Base-by-base conservation (phyloP, 75 land plant species). In the Selaginella moellendorffii region DNA sequence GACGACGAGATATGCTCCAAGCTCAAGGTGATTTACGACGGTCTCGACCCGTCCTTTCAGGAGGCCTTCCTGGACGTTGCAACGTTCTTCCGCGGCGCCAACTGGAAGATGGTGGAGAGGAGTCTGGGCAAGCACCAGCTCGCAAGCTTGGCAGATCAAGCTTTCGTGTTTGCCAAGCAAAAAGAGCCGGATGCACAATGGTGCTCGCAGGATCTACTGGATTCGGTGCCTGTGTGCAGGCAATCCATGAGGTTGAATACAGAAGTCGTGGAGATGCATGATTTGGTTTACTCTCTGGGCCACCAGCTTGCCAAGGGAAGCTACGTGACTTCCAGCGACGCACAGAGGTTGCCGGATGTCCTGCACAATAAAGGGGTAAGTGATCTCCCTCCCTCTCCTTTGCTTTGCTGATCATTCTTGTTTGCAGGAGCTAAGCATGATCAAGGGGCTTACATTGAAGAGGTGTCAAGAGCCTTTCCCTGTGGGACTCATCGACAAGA, bases 1-100 rank as follows among this genome's bases (percentile, higher is more conserved):
- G 59, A 25, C 8, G 59, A 56, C 24, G 59, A 56, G 24, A 56
- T 56, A 56, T 56, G 59, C 59, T 56, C 59, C 21, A 56, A 56
- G 59, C 19, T 56, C 8, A 56, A 56, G 24, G 59, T 56, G 24
- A 25, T 56, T 2, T 19, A 21, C 24, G 59, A 56, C 19, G 59
- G 59, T 5, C 2, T 56, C 8, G 59, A 56, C 8, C 5, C 8
- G 17, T 9, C n/a, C n/a, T 56, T 56, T 8, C 59, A 56, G 24
- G 59, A 56, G 24, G 24, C 59, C 2, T 56, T 56, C 24, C 59
- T 56, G 24, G 59, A 56, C 59, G 24, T 56, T 8, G 59, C 24
- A 8, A 25, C 24, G 9, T 56, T 56, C n/a, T 56, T 56, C n/a
- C 21, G 24, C 8, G 59, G 59, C 19, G 19, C 24, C 2, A 25